Percentiles rank a stretch among this genome's conserved stretches.
phyloP scores from a whole-genome alignment of 768 basidiomycete genomes.

The Suillus occidentalis region DNA sequence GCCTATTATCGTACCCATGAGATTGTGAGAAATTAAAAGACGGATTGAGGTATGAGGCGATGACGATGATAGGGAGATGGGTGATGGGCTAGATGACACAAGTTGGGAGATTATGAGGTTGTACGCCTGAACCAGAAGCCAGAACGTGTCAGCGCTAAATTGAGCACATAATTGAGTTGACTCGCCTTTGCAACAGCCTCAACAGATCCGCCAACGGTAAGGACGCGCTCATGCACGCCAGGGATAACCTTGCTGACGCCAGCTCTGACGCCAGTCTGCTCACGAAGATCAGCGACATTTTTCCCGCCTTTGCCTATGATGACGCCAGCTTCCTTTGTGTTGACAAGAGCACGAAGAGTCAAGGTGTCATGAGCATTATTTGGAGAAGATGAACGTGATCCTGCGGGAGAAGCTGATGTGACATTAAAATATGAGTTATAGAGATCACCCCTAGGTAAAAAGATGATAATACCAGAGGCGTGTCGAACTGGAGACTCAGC shows the following conservation, averaged over 20 bases:
- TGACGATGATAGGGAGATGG: constrained; percentile 67
- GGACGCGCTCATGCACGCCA: constrained; percentile 96
- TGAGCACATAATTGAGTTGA: constrained; percentile 10
- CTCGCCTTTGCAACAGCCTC: constrained; percentile 89
- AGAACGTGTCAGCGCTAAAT: constrained; percentile 9
- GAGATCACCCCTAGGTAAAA: constrained; percentile 16
- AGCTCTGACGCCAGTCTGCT: constrained; percentile 95
- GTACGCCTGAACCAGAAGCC: constrained; percentile 68
- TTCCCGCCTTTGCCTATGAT: constrained; percentile 97
- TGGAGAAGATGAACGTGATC: constrained; percentile 77
- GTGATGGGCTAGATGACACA: constrained; percentile 74
- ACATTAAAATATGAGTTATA: constrained; percentile 4
- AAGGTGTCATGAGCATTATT: constrained; percentile 64
- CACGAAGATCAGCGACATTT: constrained; percentile 96
- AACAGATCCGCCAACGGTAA: constrained; percentile 89
- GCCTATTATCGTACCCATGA: constrained; percentile 99
- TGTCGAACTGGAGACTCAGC: constrained; percentile 57
- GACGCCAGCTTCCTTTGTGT: constrained; percentile 95
- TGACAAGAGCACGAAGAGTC: constrained; percentile 92
- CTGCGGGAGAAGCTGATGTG: constrained; percentile 51
- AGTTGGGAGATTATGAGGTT: constrained; percentile 92
- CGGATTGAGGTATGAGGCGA: constrained; percentile 82
- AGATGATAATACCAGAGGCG: constrained; percentile 48
- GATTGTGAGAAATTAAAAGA: constrained; percentile 96
- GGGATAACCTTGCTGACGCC: constrained; percentile 98